A percentile compares a stretch with the other conserved stretches of the same genome.
phyloP scores from a whole-genome alignment of 75 land plant species.

The Sequoiadendron giganteum region DNA sequence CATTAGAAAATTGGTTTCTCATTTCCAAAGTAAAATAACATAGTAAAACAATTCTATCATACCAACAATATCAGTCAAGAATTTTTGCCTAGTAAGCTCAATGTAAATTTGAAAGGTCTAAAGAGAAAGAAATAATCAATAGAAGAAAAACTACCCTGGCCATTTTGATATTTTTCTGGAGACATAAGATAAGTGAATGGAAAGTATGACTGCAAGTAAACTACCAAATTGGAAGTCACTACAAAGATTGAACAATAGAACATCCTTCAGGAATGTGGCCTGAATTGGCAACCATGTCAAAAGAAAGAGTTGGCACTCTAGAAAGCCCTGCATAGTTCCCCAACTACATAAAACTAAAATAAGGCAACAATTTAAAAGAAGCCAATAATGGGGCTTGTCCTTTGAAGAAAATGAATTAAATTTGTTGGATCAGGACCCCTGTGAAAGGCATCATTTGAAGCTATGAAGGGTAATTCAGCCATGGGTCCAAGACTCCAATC shows the following conservation, averaged over 20 bases:
- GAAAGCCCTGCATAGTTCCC: neutral
- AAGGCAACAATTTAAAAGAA: neutral
- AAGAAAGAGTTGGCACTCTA: neutral
- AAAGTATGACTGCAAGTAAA: neutral
- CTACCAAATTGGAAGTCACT: neutral
- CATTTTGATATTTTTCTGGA: neutral
- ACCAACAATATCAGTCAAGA: neutral
- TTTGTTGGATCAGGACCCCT: neutral
- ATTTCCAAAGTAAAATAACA: neutral
- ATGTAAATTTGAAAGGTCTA: neutral
- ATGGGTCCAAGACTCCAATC: neutral
- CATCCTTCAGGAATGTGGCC: neutral
- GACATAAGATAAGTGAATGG: neutral
- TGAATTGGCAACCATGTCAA: neutral
- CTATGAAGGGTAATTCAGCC: neutral
- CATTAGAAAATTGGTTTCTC: neutral
- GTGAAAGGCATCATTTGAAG: neutral
- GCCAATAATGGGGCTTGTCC: neutral
- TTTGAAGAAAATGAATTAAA: neutral
- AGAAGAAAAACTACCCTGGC: neutral
- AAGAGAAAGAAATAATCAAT: neutral
- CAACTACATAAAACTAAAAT: neutral
- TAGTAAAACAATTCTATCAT: neutral
- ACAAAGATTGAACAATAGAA: neutral
- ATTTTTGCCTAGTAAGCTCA: neutral